Conservation (phyloP, 176 grass and related monocot genomes). For the Rhipidocladum racemiflorum region DNA sequence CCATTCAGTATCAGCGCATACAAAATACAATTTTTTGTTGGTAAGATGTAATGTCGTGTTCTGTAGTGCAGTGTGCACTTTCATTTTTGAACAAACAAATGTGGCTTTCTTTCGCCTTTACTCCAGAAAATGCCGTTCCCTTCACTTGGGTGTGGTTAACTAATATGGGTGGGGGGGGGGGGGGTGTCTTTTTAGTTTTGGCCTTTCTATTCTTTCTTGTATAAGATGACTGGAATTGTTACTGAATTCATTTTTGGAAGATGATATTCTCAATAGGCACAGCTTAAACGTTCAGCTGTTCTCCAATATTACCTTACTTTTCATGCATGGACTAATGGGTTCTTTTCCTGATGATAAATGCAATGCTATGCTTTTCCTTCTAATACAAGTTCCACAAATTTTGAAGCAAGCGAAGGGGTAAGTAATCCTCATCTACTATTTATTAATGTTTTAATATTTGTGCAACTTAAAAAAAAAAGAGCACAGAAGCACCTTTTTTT, state of each 20-base stretch:
- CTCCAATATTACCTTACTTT: not conserved
- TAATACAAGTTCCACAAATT: too few relatives aligned
- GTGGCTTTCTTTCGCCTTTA: not conserved
- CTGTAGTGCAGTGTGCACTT: not conserved
- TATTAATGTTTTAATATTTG: too few relatives aligned
- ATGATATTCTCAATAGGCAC: not conserved
- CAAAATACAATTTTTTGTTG: not conserved
- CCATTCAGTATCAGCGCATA: not conserved
- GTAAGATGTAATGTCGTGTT: slow-evolving; percentile 5
- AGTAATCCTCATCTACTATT: too few relatives aligned
- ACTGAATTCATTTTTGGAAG: not conserved
- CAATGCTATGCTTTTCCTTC: too few relatives aligned
- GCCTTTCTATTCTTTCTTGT: not conserved
- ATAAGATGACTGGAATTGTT: not conserved
- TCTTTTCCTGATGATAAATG: not conserved
- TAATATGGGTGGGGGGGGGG: too few relatives aligned
- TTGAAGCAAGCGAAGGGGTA: too few relatives aligned
- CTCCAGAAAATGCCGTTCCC: not conserved
- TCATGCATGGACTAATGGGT: not conserved
- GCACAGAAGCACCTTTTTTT: too few relatives aligned
- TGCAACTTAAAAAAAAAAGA: too few relatives aligned
- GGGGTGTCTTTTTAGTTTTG: not conserved
- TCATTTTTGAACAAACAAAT: slow-evolving; percentile 10
- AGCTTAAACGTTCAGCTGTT: not conserved
- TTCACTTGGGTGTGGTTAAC: not conserved